Evolutionary conservation across 495 filamentous ascomycete genomes (phyloP), one percentile per base, ranked within the genome.

Genomic region (Physcia stellaris): DNA sequence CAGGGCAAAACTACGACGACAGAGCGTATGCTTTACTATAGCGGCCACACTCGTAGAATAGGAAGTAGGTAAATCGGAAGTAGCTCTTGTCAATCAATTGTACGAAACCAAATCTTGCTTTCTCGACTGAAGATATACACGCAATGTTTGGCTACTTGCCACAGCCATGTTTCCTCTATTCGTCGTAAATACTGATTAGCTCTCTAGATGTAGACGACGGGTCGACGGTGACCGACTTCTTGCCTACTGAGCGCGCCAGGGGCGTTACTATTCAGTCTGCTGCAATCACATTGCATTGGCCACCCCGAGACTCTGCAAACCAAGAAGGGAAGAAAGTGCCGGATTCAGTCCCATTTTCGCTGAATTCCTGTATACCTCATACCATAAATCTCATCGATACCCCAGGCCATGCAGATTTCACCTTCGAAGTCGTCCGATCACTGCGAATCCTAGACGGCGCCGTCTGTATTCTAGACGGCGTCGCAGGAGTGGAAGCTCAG

Each of bases 251-350:
- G 57, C 72, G 92, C 43, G 75, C 86, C 31, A 73, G 90, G 37
- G 92, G 92, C 11, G 95, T 99, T 49, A 99, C 92, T 22, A 96
- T 99, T 45, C 93, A 96, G 51, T 95, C 88, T 6, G 90, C 92
- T 3, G 88, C 90, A 16, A 90, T 99, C 39, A 94, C 87, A 2
- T 94, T 96, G 56, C 68, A 79, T 43, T 99, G 92, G 92, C 80
- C 79, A 21, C 73, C 71, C 5, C 55, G 66, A 5, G 32, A 51
- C 10, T 13, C 24, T 48, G 43, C 45, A 7, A 44, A 38, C n/a
- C 55, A 48, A 15, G 39, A 33, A 9, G 33, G 35, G 10, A 17
- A 43, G 38, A 15, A 27, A 26, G 6, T 46, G 26, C 18, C 40
- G 10, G 42, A 47, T 13, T 10, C 40, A 2, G 26, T 23, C 5